Base-by-base conservation (phyloP, 208 protist species). In the Trichomonas tenax region DNA sequence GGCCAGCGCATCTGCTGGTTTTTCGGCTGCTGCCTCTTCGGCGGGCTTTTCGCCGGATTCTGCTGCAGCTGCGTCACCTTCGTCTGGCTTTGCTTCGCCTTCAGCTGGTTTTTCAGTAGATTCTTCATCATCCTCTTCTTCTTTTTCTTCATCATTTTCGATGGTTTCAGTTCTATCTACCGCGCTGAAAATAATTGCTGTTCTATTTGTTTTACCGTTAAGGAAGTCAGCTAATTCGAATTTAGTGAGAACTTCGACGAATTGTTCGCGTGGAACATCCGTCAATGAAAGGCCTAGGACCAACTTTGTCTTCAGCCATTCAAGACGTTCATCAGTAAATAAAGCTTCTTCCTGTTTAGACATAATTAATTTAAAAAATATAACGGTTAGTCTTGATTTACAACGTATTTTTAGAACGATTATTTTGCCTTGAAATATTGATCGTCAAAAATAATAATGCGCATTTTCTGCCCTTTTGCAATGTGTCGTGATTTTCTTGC, bases 221-320 rank as follows among this genome's bases (percentile, higher is more conserved):
- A 93, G 34, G 34, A 93, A 93, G 44, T 93, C 86, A 41, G 86
- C 86, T n/a, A 93, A 44, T 93, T 93, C 86, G 44, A 48, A 93
- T 93, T 93, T 93, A 34, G 86, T 93, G n/a, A 93, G 34, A 34
- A 93, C 86, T 93, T 93, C 86, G 44, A 93, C 86, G 31, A 93
- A 44, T 93, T 93, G 86, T 93, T 93, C 86, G 0, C 44, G 11
- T 31, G 86, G 86, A 93, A 93, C 86, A n/a, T 51, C 86, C n/a
- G 41, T 48, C 11, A 93, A 44, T 34, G 41, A 17, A 34, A 93
- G 44, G 21, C 86, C 86, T 48, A 93, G 44, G 44, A 93, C 86
- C 6, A 93, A 38, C 14, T 41, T 23, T 8, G 41, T 41, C 86
- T 93, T 93, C 1, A 93, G 40, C 86, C 86, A 93, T 51, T 93